Conservation (phyloP, 371 early-diverging fungal genomes). For the Apophysomyces trapeziformis region DNA sequence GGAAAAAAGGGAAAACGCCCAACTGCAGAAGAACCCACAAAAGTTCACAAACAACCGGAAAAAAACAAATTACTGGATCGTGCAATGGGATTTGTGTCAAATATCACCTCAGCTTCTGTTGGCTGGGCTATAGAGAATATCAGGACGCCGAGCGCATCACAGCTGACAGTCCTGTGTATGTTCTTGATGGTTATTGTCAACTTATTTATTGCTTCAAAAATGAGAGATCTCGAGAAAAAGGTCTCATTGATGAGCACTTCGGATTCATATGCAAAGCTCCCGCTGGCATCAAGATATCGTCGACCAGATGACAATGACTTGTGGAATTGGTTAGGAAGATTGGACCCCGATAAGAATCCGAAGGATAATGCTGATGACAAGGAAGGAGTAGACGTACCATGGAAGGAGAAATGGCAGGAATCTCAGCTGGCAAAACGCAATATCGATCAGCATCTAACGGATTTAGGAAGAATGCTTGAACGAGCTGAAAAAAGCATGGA, state of each 20-base stretch:
- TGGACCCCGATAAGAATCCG: slow-evolving; percentile 32
- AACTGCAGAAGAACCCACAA: neutral
- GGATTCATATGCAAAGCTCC: neutral
- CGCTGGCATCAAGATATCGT: slow-evolving; percentile 2
- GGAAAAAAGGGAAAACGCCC: slow-evolving; percentile 2
- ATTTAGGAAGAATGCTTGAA: slow-evolving; percentile 44
- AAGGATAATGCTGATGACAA: slow-evolving; percentile 10
- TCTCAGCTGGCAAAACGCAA: slow-evolving; percentile 32
- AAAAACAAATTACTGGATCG: neutral
- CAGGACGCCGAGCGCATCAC: slow-evolving; percentile 26
- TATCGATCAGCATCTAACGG: slow-evolving; percentile 37
- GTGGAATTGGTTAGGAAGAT: slow-evolving; percentile 33
- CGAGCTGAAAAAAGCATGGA: slow-evolving; percentile 41
- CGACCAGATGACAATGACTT: slow-evolving; percentile 25
- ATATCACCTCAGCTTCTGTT: slow-evolving; percentile 1
- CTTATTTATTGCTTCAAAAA: slow-evolving; percentile 43
- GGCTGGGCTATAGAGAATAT: slow-evolving; percentile 20
- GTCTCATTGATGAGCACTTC: neutral
- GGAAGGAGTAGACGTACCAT: slow-evolving; percentile 14
- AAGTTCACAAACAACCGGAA: neutral
- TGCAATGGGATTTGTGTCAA: neutral
- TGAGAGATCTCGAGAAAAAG: slow-evolving; percentile 42
- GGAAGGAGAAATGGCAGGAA: slow-evolving; percentile 14
- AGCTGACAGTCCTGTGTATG: slow-evolving; percentile 41
- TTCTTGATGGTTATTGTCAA: slow-evolving; percentile 39